phyloP scores from a whole-genome alignment of 2,329 filamentous ascomycete species.

The Colletotrichum sp. region DNA sequence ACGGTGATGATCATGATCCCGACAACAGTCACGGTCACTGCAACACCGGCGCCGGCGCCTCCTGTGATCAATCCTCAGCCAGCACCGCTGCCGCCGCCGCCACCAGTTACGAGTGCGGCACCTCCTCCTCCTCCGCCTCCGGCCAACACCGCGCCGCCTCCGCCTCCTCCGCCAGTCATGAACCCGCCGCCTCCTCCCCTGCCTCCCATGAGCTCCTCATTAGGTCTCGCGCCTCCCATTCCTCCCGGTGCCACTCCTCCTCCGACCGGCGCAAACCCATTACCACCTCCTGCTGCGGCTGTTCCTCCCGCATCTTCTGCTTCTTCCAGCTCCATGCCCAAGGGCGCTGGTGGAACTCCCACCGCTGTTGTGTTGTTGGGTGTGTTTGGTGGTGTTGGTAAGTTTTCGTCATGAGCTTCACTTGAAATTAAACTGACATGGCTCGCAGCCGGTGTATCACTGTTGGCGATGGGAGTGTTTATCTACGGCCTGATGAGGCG shows the following conservation, averaged over 20 bases:
- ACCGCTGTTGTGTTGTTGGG: constrained; percentile 11
- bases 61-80: neutral
- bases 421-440: neutral
- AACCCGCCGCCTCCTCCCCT: neutral
- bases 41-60: neutral
- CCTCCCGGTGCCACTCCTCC: neutral
- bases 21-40: constrained; percentile 10
- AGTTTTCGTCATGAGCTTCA: neutral
- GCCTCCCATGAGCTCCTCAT: neutral
- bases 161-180: neutral
- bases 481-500: constrained; percentile 11
- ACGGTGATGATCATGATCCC: constrained; percentile 13
- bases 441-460: neutral
- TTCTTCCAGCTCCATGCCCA: neutral
- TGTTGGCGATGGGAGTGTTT: constrained; percentile 13
- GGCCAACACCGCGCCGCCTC: neutral
- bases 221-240: neutral
- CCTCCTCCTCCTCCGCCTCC: neutral
- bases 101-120: neutral
- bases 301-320: neutral
- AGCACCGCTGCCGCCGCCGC: neutral
- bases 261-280: neutral
- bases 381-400: constrained; percentile 18
- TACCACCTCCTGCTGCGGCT: neutral
- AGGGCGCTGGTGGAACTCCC: constrained; percentile 5